Percentiles rank a stretch among this genome's conserved stretches.
phyloP scores from a whole-genome alignment of 2,329 filamentous ascomycete species.

The Botryosphaeria dothidea region DNA sequence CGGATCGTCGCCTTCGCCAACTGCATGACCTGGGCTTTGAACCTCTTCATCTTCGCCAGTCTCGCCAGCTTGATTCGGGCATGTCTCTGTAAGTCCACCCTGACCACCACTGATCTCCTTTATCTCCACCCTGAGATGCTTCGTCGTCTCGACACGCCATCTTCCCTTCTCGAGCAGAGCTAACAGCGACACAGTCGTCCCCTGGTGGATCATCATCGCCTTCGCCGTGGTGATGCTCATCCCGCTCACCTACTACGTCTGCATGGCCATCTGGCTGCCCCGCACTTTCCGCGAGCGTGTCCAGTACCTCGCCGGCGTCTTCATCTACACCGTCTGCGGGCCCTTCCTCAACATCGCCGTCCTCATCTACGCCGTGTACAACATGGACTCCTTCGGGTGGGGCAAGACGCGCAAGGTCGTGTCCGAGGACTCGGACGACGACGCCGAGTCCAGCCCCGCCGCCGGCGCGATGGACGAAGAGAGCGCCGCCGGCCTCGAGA shows the following conservation, averaged over 20 bases:
- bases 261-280: constrained; percentile 30
- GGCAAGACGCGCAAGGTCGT: constrained; percentile 42
- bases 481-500: not conserved
- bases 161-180: too few relatives aligned
- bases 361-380: constrained; percentile 43
- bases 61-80: constrained; percentile 28
- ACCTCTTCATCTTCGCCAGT: constrained; percentile 27
- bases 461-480: not conserved
- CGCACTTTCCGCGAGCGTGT: constrained; percentile 26
- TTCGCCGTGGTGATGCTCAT: constrained; percentile 32
- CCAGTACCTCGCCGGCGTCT: constrained; percentile 31
- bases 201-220: constrained; percentile 22
- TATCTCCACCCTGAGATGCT: too few relatives aligned
- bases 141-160: too few relatives aligned
- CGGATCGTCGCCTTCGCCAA: constrained; percentile 48
- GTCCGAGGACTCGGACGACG: constrained; percentile 17
- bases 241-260: constrained; percentile 32
- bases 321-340: constrained; percentile 29
- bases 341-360: constrained; percentile 49
- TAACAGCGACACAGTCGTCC: constrained; percentile 1
- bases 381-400: constrained; percentile 51
- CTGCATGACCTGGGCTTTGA: constrained; percentile 43
- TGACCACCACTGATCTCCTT: too few relatives aligned
- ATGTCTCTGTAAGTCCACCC: constrained; percentile 1
- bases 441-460: not conserved